phyloP scores from a whole-genome alignment of 805 yeast genomes.

The Ogataea salicorniae region DNA sequence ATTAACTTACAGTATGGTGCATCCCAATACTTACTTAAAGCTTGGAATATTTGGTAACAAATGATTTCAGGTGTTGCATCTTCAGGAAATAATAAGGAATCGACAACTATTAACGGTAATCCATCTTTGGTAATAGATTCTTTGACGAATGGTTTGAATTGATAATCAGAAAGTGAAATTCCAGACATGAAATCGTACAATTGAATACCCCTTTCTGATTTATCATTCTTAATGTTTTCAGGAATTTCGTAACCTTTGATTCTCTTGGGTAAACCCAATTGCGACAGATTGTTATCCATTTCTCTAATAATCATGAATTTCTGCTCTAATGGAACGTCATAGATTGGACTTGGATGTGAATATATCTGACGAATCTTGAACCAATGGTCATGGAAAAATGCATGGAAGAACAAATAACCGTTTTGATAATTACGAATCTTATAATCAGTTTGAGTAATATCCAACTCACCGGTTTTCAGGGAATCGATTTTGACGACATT shows the following conservation, averaged over 20 bases:
- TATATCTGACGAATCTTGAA: conserved; percentile 22
- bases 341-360: conserved; percentile 11
- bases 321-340: conserved; percentile 11
- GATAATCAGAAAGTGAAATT: conserved; percentile 50
- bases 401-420: conserved; percentile 37
- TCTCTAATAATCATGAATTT: conserved; percentile 29
- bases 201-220: conserved; percentile 41
- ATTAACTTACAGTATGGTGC: conserved; percentile 54
- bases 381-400: conserved; percentile 47
- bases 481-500: conserved; percentile 20
- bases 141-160: conserved; percentile 43
- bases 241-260: conserved; percentile 54
- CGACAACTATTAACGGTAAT: conserved; percentile 57
- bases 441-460: conserved; percentile 10
- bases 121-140: conserved; percentile 72
- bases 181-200: conserved; percentile 72
- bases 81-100: conserved; percentile 36
- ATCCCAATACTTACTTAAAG: conserved; percentile 68
- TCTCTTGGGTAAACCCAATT: conserved; percentile 57
- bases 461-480: conserved; percentile 1
- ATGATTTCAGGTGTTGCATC: conserved; percentile 43
- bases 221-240: conserved; percentile 43
- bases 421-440: conserved; percentile 26
- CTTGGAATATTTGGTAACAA: conserved; percentile 56
- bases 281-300: conserved; percentile 43